These are phyloP conservation scores for Penicillium capsulatum DNA, from an alignment of 2,329 filamentous ascomycete species.

Conservation along the genomic window DNA sequence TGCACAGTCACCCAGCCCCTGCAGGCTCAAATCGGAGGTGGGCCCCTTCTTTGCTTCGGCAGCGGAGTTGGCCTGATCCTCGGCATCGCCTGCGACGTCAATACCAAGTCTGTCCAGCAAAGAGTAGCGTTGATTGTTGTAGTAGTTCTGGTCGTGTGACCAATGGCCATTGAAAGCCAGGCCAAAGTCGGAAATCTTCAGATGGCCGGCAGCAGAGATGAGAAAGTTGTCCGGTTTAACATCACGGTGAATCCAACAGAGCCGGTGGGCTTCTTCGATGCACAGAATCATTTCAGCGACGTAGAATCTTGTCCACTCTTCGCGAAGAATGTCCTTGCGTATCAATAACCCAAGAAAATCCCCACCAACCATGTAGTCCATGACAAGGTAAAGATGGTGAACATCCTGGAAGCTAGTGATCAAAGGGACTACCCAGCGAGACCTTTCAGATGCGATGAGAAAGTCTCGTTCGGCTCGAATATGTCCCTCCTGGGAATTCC, in stretches of 20 bases:
- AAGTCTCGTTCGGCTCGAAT: constrained; percentile 88
- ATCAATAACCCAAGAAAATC: constrained; percentile 87
- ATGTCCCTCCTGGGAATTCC: constrained; percentile 87
- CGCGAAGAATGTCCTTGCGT: constrained; percentile 75
- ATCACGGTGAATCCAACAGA: constrained; percentile 90
- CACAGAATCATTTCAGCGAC: constrained; percentile 94
- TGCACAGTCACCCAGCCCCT: constrained; percentile 35
- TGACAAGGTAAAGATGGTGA: constrained; percentile 81
- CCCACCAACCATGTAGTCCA: constrained; percentile 97
- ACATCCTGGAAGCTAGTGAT: constrained; percentile 85
- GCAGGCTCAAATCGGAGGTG: constrained; percentile 5
- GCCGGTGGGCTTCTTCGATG: constrained; percentile 83
- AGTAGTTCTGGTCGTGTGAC: constrained; percentile 85
- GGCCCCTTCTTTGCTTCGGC: constrained; percentile 26
- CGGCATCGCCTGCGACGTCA: constrained; percentile 65
- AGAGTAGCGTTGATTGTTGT: constrained; percentile 74
- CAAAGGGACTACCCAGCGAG: constrained; percentile 82
- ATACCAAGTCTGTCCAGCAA: constrained; percentile 74
- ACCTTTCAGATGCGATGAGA: constrained; percentile 81
- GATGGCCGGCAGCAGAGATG: constrained; percentile 78
- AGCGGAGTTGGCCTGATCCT: constrained; percentile 58
- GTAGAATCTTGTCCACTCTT: constrained; percentile 77
- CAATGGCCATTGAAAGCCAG: constrained; percentile 93
- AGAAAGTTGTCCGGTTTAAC: constrained; percentile 98
- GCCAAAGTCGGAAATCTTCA: constrained; percentile 96